phyloP scores from a whole-genome alignment of 192 early-diverging fungal species.

The Diversispora eburnea region DNA sequence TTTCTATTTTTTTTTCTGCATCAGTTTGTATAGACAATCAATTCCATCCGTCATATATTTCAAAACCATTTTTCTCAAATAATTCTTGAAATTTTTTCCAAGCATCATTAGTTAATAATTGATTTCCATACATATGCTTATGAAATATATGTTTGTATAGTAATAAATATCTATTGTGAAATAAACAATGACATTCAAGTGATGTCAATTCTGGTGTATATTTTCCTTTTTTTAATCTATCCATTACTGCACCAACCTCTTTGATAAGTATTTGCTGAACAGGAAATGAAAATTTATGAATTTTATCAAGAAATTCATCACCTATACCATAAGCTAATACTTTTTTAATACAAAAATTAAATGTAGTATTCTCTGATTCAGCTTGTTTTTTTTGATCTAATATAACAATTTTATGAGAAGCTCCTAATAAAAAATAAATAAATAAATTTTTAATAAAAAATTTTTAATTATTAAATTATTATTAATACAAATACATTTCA shows the following conservation, averaged over 20 bases:
- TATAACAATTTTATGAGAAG: not conserved
- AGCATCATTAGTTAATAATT: no score
- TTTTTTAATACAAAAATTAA: slow-evolving; percentile 12
- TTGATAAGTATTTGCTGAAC: not conserved
- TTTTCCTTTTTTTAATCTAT: not conserved
- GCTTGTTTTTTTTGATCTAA: not conserved
- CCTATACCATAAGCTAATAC: not conserved
- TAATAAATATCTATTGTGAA: not conserved
- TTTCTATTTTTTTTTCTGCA: not conserved
- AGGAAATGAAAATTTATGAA: slow-evolving; percentile 2
- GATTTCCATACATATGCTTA: not conserved
- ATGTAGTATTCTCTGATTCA: not conserved
- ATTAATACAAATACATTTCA: not conserved
- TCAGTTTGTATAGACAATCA: not conserved
- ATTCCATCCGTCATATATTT: not conserved
- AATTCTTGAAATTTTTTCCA: no score
- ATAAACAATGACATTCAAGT: slow-evolving; percentile 10
- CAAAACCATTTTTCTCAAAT: no score
- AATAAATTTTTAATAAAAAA: not conserved
- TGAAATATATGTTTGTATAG: not conserved
- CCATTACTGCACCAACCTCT: not conserved
- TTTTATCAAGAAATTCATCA: not conserved
- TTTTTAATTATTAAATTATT: not conserved
- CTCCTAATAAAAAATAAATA: not conserved
- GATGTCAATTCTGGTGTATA: not conserved